phyloP scores from a whole-genome alignment of 805 yeast genomes.

The Clavispora asparagi region DNA sequence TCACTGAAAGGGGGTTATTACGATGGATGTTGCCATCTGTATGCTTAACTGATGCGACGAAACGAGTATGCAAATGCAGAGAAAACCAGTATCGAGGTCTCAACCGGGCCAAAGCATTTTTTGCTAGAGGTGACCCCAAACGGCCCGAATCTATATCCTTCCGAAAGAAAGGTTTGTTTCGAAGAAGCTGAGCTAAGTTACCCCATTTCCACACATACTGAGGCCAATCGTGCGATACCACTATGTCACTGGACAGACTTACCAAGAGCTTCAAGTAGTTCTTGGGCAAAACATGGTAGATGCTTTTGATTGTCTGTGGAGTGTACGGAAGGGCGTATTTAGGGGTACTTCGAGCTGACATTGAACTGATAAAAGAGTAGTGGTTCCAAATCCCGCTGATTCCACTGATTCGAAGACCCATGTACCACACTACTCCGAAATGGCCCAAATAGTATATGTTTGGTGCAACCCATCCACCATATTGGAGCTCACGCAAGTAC shows the following conservation, averaged over 20 bases:
- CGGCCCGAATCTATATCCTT: constrained; percentile 53
- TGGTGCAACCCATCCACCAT: constrained; percentile 93
- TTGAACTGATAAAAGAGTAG: constrained; percentile 17
- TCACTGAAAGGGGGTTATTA: not conserved
- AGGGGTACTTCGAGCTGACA: not conserved
- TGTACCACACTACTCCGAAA: constrained; percentile 66
- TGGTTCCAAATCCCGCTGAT: constrained; percentile 76
- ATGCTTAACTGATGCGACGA: constrained; percentile 46
- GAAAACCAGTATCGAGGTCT: constrained; percentile 78
- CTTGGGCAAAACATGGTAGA: constrained; percentile 68
- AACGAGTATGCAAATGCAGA: constrained; percentile 82
- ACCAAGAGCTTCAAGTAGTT: constrained; percentile 54
- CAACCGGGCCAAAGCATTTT: constrained; percentile 46
- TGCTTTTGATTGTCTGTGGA: constrained; percentile 44
- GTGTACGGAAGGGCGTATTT: constrained; percentile 41
- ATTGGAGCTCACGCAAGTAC: constrained; percentile 62
- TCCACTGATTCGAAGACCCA: constrained; percentile 76
- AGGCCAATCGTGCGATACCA: constrained; percentile 95
- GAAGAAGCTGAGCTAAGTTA: constrained; percentile 43
- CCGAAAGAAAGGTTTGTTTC: constrained; percentile 61
- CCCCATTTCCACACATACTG: constrained; percentile 69
- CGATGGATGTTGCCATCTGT: constrained; percentile 17
- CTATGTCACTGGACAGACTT: constrained; percentile 43
- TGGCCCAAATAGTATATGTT: constrained; percentile 82
- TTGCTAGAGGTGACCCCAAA: constrained; percentile 71